These are phyloP conservation scores for Monosporascus sp. DNA, from an alignment of 2,329 filamentous ascomycete genomes.

Conservation along the genomic window DNA sequence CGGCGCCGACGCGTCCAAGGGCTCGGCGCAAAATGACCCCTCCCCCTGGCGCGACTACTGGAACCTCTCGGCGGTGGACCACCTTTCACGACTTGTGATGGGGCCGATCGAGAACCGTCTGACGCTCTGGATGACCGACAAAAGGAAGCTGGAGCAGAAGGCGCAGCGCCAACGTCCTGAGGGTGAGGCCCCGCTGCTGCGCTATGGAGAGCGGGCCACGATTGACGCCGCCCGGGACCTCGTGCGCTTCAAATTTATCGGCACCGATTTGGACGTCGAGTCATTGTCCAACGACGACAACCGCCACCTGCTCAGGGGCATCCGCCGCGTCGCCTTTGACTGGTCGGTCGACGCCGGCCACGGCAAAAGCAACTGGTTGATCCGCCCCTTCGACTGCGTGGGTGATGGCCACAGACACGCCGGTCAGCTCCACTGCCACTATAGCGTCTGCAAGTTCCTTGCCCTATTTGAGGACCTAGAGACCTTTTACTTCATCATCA, in stretches of 20 bases:
- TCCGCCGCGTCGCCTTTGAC: slow-evolving; percentile 3
- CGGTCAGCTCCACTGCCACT: slow-evolving; percentile 7
- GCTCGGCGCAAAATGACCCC: not conserved
- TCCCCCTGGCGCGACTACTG: slow-evolving; percentile 14
- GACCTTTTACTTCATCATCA: slow-evolving; percentile 24
- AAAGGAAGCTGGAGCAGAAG: not conserved
- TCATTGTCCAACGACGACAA: not conserved
- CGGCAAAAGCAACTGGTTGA: not conserved
- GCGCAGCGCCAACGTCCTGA: not conserved
- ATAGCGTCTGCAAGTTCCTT: slow-evolving; percentile 15
- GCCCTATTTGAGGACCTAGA: slow-evolving; percentile 21
- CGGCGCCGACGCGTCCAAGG: not conserved
- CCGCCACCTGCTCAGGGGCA: not conserved
- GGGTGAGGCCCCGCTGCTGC: not conserved
- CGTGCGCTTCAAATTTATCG: not conserved
- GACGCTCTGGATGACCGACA: not conserved
- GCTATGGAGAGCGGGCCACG: not conserved
- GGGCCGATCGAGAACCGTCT: not conserved
- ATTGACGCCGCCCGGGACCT: not conserved
- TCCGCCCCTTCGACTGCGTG: not conserved
- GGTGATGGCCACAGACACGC: not conserved
- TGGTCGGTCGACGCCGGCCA: not conserved
- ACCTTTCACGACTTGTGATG: not conserved
- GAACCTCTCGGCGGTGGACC: not conserved
- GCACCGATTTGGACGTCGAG: not conserved